These are phyloP conservation scores for Keithomyces neogunnii DNA, from an alignment of 2,329 filamentous ascomycete species.

Conservation along the genomic window DNA sequence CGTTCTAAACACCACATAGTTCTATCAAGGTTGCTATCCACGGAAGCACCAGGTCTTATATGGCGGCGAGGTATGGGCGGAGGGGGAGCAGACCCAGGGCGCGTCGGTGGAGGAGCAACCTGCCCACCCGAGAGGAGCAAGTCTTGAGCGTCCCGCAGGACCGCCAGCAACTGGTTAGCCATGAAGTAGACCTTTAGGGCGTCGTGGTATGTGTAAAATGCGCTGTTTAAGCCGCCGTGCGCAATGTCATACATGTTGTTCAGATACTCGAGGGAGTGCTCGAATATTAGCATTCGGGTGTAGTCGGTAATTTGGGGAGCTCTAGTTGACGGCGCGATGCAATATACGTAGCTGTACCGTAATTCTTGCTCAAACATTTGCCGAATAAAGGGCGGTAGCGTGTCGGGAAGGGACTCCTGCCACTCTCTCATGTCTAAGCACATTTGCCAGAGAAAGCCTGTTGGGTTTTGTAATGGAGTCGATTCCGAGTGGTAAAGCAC, in stretches of 20 bases:
- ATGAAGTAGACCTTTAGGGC: constrained; percentile 76
- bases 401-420: constrained; percentile 66
- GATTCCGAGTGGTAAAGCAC: constrained; percentile 74
- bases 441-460: constrained; percentile 66
- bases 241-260: constrained; percentile 63
- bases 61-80: constrained; percentile 44
- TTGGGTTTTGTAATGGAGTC: constrained; percentile 57
- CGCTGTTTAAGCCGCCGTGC: constrained; percentile 46
- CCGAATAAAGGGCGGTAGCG: constrained; percentile 55
- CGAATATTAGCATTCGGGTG: constrained; percentile 73
- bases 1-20: constrained; percentile 47
- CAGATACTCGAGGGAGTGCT: constrained; percentile 77
- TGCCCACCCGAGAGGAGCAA: constrained; percentile 43
- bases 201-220: constrained; percentile 80
- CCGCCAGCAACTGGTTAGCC: constrained; percentile 53
- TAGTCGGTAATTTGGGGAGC: constrained; percentile 67
- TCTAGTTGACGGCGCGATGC: constrained; percentile 70
- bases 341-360: constrained; percentile 85
- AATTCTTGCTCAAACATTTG: constrained; percentile 81
- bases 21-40: constrained; percentile 43
- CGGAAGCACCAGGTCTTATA: constrained; percentile 22
- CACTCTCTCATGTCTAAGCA: constrained; percentile 72
- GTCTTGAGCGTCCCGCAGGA: constrained; percentile 49
- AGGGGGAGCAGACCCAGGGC: constrained; percentile 38
- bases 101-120: constrained; percentile 35